Percentiles rank a stretch among this genome's conserved stretches.
Conservation (phyloP, 306 rosid genomes). For the Trichosanthes truncata region DNA sequence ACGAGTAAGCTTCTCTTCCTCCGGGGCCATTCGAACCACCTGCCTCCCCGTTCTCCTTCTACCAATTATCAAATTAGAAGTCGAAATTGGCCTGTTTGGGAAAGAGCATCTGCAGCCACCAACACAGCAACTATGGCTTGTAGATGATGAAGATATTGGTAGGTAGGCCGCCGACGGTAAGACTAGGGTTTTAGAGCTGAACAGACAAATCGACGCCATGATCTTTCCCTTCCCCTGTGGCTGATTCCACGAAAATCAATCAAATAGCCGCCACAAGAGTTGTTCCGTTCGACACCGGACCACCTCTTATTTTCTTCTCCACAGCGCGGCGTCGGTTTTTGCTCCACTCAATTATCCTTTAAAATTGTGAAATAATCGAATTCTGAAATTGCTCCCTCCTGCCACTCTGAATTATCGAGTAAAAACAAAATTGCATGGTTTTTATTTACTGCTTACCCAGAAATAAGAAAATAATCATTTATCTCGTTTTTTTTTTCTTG, state of each 20-base stretch:
- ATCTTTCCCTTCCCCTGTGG: not conserved
- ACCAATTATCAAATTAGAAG: not conserved
- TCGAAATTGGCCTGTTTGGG: not conserved
- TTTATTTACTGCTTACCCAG: not conserved
- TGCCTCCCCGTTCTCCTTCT: constrained; percentile 13
- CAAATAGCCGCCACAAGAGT: constrained; percentile 1
- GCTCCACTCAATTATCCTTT: not conserved
- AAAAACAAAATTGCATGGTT: not conserved
- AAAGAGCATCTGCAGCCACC: not conserved
- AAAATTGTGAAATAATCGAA: not conserved
- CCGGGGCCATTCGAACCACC: constrained; percentile 76
- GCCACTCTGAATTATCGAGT: not conserved
- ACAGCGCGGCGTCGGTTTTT: not conserved
- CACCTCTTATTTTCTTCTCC: constrained; percentile 2
- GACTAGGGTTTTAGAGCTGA: constrained; percentile 5
- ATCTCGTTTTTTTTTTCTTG: no score
- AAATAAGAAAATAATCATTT: no score
- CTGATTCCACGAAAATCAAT: not conserved
- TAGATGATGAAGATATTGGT: not conserved
- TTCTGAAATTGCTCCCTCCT: not conserved
- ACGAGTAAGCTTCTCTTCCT: constrained; percentile 68
- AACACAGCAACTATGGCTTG: not conserved
- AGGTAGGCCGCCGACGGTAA: not conserved
- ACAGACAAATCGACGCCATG: not conserved
- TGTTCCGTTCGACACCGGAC: not conserved